phyloP scores from a whole-genome alignment of 116 monocot genomes.

The Dioscorea cayenensis region DNA sequence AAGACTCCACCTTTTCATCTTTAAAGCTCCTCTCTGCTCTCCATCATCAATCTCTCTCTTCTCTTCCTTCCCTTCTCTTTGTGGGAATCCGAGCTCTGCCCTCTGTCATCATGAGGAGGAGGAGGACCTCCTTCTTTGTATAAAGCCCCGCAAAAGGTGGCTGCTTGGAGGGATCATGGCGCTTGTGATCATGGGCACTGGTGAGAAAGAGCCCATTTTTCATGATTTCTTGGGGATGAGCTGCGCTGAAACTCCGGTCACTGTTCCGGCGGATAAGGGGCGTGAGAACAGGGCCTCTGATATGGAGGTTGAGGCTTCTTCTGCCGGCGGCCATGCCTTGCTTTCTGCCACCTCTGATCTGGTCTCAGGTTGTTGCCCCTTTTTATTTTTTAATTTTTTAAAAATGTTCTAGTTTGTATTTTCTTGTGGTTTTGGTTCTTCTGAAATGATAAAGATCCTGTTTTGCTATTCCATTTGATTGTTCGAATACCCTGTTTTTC shows the following conservation, averaged over 20 bases:
- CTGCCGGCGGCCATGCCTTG: constrained; percentile 20
- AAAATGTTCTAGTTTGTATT: background rate
- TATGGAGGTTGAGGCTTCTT: constrained; percentile 13
- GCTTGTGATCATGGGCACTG: constrained; percentile 42
- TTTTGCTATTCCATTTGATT: background rate
- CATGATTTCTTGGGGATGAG: constrained; percentile 61
- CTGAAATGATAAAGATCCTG: background rate
- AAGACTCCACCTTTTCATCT: constrained; percentile 25
- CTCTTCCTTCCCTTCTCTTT: constrained; percentile 31
- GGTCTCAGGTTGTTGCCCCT: constrained; percentile 19
- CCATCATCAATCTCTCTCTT: constrained; percentile 9
- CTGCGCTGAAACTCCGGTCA: constrained; percentile 6
- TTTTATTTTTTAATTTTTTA: background rate
- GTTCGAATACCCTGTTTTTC: too few species aligned
- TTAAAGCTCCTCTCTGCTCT: constrained; percentile 1
- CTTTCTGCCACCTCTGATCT: constrained; percentile 21
- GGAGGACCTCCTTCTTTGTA: constrained; percentile 2
- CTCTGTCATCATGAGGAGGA: constrained; percentile 9
- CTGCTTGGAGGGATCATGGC: constrained; percentile 27
- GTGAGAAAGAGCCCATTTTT: constrained; percentile 37
- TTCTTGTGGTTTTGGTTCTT: background rate
- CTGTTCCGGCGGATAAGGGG: background rate
- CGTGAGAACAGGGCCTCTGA: background rate
- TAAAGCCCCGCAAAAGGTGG: constrained; percentile 7
- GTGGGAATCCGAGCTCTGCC: constrained; percentile 26